These are phyloP conservation scores for Aureobasidium sp. DNA, from an alignment of 2,329 filamentous ascomycete species.

Conservation along the genomic window DNA sequence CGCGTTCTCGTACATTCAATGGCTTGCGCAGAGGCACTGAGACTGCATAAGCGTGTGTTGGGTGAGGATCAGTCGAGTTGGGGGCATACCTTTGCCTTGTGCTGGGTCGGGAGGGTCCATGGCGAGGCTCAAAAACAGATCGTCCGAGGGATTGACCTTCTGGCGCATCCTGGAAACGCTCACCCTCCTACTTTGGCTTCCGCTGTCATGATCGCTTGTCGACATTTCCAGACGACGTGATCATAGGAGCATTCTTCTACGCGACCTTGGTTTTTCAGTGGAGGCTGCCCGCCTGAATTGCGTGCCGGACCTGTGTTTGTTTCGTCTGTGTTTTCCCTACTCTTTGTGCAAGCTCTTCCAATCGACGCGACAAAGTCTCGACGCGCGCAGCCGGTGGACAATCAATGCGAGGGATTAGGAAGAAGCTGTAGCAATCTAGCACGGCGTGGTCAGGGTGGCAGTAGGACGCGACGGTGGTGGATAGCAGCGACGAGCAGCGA, in stretches of 20 bases:
- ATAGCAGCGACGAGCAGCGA: not conserved
- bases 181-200: not conserved
- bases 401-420: not conserved
- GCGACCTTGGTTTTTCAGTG: not conserved
- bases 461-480: not conserved
- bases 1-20: slow-evolving; percentile 1
- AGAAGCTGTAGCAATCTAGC: not conserved
- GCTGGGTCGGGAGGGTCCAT: slow-evolving; percentile 17
- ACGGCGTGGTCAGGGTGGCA: not conserved
- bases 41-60: not conserved
- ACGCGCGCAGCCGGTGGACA: not conserved
- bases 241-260: slow-evolving; percentile 2
- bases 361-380: not conserved
- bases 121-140: slow-evolving; percentile 25
- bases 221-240: slow-evolving; percentile 8
- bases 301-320: not conserved
- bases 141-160: slow-evolving; percentile 16
- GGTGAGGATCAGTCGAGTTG: not conserved
- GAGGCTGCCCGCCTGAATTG: not conserved
- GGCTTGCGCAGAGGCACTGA: slow-evolving; percentile 14
- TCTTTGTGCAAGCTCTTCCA: not conserved
- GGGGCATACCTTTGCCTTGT: not conserved
- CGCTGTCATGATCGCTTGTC: slow-evolving; percentile 7
- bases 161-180: slow-evolving; percentile 8
- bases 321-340: not conserved